Conservation (phyloP, 768 basidiomycete species). For the Trametes maxima region DNA sequence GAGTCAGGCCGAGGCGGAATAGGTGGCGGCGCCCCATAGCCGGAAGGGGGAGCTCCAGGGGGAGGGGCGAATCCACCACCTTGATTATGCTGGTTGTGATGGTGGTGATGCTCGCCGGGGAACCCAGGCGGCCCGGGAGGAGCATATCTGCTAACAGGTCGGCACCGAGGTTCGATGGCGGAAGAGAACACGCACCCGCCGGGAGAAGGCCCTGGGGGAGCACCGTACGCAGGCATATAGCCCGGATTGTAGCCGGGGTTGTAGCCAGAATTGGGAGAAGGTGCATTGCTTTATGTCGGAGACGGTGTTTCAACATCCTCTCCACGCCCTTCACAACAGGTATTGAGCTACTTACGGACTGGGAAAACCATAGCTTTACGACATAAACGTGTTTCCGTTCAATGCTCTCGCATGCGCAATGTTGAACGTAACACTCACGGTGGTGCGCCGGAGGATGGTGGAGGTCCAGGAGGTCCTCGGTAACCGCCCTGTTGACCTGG, state of each 20-base stretch:
- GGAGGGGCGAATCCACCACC: conserved; percentile 23
- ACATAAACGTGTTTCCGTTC: not conserved
- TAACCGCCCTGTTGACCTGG: conserved; percentile 23
- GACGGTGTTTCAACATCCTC: too few relatives aligned
- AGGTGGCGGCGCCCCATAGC: conserved; percentile 23
- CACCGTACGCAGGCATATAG: conserved; percentile 17
- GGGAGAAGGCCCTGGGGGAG: conserved; percentile 27
- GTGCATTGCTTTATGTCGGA: conserved; percentile 5
- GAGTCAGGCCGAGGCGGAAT: conserved; percentile 11
- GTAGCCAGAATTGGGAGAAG: conserved; percentile 7
- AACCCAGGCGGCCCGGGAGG: conserved; percentile 20
- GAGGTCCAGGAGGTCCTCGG: conserved; percentile 16
- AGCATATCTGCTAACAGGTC: conserved; percentile 13
- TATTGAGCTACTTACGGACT: conserved; percentile 7
- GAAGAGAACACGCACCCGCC: conserved; percentile 16
- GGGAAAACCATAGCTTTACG: conserved; percentile 11
- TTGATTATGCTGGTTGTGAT: conserved; percentile 20
- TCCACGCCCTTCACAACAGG: not conserved
- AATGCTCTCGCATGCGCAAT: not conserved
- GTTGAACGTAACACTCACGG: conserved; percentile 12
- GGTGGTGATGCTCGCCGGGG: conserved; percentile 22
- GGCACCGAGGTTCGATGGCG: not conserved
- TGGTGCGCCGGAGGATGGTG: conserved; percentile 15
- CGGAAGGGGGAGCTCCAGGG: conserved; percentile 27
- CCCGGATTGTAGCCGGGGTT: conserved; percentile 20